phyloP scores from a whole-genome alignment of 2,329 filamentous ascomycete genomes.

The Neonectria ditissima region DNA sequence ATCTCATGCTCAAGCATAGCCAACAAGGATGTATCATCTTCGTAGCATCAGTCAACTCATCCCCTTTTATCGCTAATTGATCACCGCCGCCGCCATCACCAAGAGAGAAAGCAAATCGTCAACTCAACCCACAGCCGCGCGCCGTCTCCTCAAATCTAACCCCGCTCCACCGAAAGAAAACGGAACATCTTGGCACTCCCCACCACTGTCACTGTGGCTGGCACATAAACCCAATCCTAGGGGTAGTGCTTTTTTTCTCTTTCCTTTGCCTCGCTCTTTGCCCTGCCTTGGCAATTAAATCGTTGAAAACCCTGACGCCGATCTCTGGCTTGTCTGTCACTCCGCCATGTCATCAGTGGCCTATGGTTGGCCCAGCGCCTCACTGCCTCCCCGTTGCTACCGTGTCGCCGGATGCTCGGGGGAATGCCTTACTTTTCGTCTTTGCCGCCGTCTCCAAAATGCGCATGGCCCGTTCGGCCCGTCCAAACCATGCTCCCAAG shows the following conservation, averaged over 20 bases:
- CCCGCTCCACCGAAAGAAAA: slow-evolving; percentile 13
- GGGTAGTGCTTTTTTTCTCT: slow-evolving; percentile 11
- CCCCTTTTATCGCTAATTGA: not conserved
- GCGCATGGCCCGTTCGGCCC: not conserved
- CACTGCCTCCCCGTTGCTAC: slow-evolving; percentile 2
- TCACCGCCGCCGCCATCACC: not conserved
- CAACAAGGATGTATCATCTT: not conserved
- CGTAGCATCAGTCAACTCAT: not conserved
- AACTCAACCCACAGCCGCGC: not conserved
- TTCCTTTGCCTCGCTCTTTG: slow-evolving; percentile 16
- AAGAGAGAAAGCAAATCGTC: not conserved
- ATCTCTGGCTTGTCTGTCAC: slow-evolving; percentile 14
- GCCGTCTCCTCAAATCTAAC: slow-evolving; percentile 2
- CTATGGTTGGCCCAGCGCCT: slow-evolving; percentile 28
- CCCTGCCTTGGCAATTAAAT: slow-evolving; percentile 20
- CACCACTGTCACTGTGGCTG: not conserved
- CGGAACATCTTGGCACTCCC: slow-evolving; percentile 8
- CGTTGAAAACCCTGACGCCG: slow-evolving; percentile 12
- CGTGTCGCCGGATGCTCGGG: slow-evolving; percentile 14
- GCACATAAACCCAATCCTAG: slow-evolving; percentile 4
- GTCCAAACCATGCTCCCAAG: not conserved
- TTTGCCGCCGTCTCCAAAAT: not conserved
- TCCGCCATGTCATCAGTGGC: slow-evolving; percentile 29
- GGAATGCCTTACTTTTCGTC: slow-evolving; percentile 14
- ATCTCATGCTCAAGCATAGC: too few species aligned